phyloP scores from a whole-genome alignment of 176 grass and related monocot genomes.

The Typha latifolia region DNA sequence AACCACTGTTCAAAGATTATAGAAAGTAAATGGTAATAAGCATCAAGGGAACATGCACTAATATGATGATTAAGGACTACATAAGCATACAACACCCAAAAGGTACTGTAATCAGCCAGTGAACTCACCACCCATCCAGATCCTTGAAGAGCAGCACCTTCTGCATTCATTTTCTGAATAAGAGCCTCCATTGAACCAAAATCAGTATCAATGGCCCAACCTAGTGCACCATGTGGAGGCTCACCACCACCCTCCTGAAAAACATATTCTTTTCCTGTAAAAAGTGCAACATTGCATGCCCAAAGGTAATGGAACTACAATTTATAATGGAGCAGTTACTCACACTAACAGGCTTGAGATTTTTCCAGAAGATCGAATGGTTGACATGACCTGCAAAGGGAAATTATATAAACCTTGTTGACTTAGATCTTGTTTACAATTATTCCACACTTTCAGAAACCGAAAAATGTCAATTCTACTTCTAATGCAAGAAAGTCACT shows the following conservation, averaged over 20 bases:
- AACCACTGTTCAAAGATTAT: slow-evolving; percentile 58
- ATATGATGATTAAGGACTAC: neutral
- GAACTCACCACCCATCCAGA: slow-evolving; percentile 98
- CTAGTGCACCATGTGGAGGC: slow-evolving; percentile 61
- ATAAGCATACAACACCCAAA: neutral
- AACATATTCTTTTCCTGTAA: neutral
- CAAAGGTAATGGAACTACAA: neutral
- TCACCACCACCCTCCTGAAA: slow-evolving; percentile 92
- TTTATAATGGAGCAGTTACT: slow-evolving; percentile 5
- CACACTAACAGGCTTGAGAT: slow-evolving; percentile 80
- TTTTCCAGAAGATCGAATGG: slow-evolving; percentile 99
- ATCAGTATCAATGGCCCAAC: slow-evolving; percentile 88
- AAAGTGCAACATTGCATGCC: neutral
- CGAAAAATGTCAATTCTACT: neutral
- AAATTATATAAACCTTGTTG: slow-evolving; percentile 1
- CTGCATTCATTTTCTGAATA: slow-evolving; percentile 89
- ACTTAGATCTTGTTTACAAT: neutral
- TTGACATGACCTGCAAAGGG: slow-evolving; percentile 82
- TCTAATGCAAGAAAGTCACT: neutral
- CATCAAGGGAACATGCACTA: slow-evolving; percentile 6
- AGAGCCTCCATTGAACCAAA: slow-evolving; percentile 79
- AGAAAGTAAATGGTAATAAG: neutral
- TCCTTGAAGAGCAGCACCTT: slow-evolving; percentile 94
- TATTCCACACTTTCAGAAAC: neutral
- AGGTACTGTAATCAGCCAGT: slow-evolving; percentile 7